Base-by-base conservation (phyloP, 371 early-diverging fungal species). In the Funneliformis caledonium region DNA sequence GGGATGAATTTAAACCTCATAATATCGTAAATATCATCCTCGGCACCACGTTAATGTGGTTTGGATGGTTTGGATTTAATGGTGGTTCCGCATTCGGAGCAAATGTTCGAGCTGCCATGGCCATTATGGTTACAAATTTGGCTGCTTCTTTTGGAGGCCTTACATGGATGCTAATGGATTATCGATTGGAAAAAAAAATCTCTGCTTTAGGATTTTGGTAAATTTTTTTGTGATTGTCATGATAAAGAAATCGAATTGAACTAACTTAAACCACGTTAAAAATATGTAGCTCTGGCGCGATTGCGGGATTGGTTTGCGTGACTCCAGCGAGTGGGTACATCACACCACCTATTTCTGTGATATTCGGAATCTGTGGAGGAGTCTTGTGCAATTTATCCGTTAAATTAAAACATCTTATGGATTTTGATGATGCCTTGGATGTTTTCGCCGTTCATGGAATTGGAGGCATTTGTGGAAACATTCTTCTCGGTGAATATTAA, bases 321-420 rank as follows among this genome's bases (percentile, higher is more conserved):
- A 97, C 98, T 0, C 98, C 98, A 10, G 96, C 89, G 5, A 90
- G 96, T 3, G 98, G 98, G 2, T 97, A 87, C 80, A 95, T 97
- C 33, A 90, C 92, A 0, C 94, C 96, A 26, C 93, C 91, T 77
- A 90, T 95, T 26, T 89, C 94, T 61, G 89, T 96, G 22, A 88
- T 95, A 5, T 93, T 96, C 80, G 97, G 97, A 14, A 87, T 93
- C 75, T 60, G 91, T 60, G 92, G 92, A 52, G 92, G 91, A 22
- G 72, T 93, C 61, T 85, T 82, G 31, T 97, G 96, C 86, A 94
- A 95, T 85, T 83, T 92, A 80, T 94, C 94, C 22, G 90, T 91
- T 52, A 90, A 92, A 33, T 83, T 96, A 78, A 96, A 96, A 91
- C 90, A 91, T 78, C 84, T 85, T 75, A 86, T 96, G 81, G 90